Conservation (phyloP, 495 filamentous ascomycete genomes). For the Aspergillus funiculosus region DNA sequence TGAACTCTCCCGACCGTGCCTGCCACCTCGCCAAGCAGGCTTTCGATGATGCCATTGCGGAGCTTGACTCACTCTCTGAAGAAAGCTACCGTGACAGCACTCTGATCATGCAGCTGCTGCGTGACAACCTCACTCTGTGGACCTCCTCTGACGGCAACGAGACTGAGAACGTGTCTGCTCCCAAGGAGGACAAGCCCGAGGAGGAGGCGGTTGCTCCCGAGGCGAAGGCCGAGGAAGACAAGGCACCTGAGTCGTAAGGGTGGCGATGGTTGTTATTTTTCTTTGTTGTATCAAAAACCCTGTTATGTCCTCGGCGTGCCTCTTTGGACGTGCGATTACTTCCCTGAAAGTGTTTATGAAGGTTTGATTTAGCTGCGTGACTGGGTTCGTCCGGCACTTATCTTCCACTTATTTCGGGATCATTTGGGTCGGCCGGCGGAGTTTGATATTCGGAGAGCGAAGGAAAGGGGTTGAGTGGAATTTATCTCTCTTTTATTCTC, state of each 20-base stretch:
- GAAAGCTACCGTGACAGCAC: conserved; percentile 99
- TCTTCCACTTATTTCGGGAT: conserved; percentile 39
- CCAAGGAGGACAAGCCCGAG: conserved; percentile 61
- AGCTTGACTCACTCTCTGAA: conserved; percentile 97
- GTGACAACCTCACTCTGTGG: conserved; percentile 99
- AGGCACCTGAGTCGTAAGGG: conserved; percentile 38
- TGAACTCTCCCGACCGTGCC: conserved; percentile 97
- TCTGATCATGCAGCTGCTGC: conserved; percentile 99
- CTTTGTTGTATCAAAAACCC: conserved; percentile 28
- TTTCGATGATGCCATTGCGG: conserved; percentile 98
- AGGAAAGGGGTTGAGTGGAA: conserved; percentile 46
- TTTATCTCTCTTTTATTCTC: conserved; percentile 47
- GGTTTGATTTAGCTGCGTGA: conserved; percentile 41
- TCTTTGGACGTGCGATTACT: conserved; percentile 37
- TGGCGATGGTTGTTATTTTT: conserved; percentile 16
- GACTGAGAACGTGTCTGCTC: conserved; percentile 53
- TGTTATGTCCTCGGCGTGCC: conserved; percentile 27
- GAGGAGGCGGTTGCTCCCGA: conserved; percentile 47
- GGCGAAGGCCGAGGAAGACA: conserved; percentile 42
- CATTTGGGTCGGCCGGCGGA: conserved; percentile 43
- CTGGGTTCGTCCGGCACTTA: conserved; percentile 39
- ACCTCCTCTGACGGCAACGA: conserved; percentile 93
- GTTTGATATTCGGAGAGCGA: conserved; percentile 49
- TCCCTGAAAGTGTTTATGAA: conserved; percentile 38
- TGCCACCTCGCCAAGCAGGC: conserved; percentile 99